Evolutionary conservation across 805 yeast genomes (phyloP), one percentile per base, ranked within the genome.

Genomic region (Pichia deserticola): DNA sequence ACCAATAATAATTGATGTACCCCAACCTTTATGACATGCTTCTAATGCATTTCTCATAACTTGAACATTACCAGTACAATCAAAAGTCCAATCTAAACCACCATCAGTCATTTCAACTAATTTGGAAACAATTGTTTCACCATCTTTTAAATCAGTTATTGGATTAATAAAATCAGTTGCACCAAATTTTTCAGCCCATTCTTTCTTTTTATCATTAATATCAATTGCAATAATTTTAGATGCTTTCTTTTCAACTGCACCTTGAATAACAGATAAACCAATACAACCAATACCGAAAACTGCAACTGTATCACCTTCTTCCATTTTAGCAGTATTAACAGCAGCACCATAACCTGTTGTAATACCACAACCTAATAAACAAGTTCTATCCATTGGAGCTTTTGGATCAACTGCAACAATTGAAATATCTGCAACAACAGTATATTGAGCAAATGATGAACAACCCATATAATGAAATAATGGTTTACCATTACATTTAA

Each of bases 261-360:
- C 99, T 71, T 90, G 97, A 45, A 92, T 89, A 42, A 89, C 98
- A 13, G 97, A 84, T 59, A 95, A 77, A 54, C 99, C 99, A 52
- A 93, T 96, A 64, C 96, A 86, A 51, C 99, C 99, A 51, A 95
- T 95, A 66, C 99, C 99, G 64, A 95, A 93, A 40, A 93, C 87
- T 42, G 97, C 99, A 54, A 93, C 89, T 53, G 85, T 87, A 65
- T 92, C 97, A 59, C 97, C 97, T 65, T 80, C 76, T 64, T 85
- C 82, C 52, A 95, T 92, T 60, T 87, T 77, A 52, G 97, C 98
- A 46, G 96, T 88, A 73, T 87, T 87, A 60, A 86, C 79, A 48
- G 97, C 99, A 46, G 98, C 96, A 69, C 99, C 99, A 66, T 87
- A 87, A 56, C 99, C 99, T 47, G 99, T 93, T 48, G 99, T 93